A percentile compares a stretch with the other conserved stretches of the same genome.
Conservation (phyloP, 2,329 filamentous ascomycete genomes). For the Cadophora luteo-olivacea region DNA sequence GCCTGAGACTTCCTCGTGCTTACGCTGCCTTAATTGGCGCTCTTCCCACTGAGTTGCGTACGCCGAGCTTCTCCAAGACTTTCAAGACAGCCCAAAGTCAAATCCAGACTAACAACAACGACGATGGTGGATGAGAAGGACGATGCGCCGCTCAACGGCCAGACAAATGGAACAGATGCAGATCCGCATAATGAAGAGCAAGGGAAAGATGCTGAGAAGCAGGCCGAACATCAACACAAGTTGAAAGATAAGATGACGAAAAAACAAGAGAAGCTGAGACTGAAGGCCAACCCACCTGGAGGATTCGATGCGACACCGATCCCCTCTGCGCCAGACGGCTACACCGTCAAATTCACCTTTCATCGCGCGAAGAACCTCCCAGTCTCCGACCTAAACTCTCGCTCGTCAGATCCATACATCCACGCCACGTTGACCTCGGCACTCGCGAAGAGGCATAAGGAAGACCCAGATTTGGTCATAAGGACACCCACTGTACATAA, state of each 20-base stretch:
- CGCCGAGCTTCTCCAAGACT: neutral
- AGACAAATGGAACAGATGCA: slow-evolving; percentile 15
- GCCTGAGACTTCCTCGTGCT: neutral
- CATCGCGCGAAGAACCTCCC: slow-evolving; percentile 83
- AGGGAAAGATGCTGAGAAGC: slow-evolving; percentile 28
- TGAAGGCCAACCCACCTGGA: slow-evolving; percentile 53
- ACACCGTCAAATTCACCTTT: slow-evolving; percentile 85
- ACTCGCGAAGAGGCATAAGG: slow-evolving; percentile 80
- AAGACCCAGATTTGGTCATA: slow-evolving; percentile 77
- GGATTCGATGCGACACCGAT: slow-evolving; percentile 83
- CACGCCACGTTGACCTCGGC: slow-evolving; percentile 72
- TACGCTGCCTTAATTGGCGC: neutral
- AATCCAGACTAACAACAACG: slow-evolving; percentile 3
- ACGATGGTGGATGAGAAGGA: slow-evolving; percentile 30
- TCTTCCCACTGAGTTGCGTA: neutral
- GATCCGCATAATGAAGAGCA: slow-evolving; percentile 24
- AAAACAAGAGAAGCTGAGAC: slow-evolving; percentile 42
- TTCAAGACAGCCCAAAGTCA: neutral
- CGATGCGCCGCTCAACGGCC: slow-evolving; percentile 21
- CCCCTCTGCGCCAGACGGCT: slow-evolving; percentile 76
- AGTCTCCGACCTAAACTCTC: slow-evolving; percentile 76
- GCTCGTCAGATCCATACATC: slow-evolving; percentile 85
- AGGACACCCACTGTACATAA: slow-evolving; percentile 79
- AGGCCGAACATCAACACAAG: slow-evolving; percentile 27
- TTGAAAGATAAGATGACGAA: slow-evolving; percentile 42